Evolutionary conservation across 2,329 filamentous ascomycete genomes (phyloP), one percentile per base, ranked within the genome.

Genomic region (Monilinia aucupariae): DNA sequence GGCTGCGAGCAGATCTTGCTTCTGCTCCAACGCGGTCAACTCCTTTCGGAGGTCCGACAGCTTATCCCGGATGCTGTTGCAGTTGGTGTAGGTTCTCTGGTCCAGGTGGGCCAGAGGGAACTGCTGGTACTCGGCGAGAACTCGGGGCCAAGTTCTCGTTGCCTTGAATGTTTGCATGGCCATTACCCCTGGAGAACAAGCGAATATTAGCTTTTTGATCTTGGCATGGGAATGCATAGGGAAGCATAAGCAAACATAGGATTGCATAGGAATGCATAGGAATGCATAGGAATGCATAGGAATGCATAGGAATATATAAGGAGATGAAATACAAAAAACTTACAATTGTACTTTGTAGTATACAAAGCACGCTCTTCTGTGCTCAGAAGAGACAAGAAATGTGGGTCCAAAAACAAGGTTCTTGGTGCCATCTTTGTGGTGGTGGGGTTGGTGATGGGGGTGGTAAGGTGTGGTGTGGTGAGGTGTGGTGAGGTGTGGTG

Each of bases 11-110:
- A 9, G 2, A 20, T 56, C 12, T 1, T 56, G 12, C 6, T 2
- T 9, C 13, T 43, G 27, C 39, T 56, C 53, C 53, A 45, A 22
- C n/a, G 15, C 2, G 32, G 4, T 25, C 2, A 45, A 22, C 1
- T n/a, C 17, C 7, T 32, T 43, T 3, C 20, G 27, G 13, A 3
- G 8, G 1, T 22, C 1, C 0, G 25, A 45, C 7, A 56, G 39
- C 8, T 2, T 4, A 1, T 55, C 39, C 8, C 20, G 15, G 0
- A 55, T 32, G 5, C 25, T 10, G 1, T 1, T 15, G 0, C 0
- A 5, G 10, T 55, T 32, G 20, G 1, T 6, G 4, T 55, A 45
- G 17, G 4, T 2, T 4, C 20, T 3, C 4, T 5, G 5, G 20
- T 55, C 37, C 10, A 15, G 10, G 15, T 22, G 20, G 13, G 20